Evolutionary conservation across 179 eudicot genomes (phyloP).

Genomic region (Gypsophila paniculata): DNA sequence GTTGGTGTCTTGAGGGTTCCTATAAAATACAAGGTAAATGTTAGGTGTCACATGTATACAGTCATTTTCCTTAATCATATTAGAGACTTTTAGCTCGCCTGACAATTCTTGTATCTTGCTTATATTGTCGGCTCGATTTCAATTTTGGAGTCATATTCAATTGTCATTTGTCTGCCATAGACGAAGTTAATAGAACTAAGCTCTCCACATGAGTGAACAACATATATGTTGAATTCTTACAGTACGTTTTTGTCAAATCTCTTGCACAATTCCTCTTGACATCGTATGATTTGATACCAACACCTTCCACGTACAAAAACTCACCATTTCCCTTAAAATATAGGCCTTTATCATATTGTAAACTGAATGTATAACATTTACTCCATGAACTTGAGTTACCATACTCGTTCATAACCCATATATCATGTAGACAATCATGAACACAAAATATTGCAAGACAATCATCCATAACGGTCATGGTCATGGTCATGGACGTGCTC

Average conservation of each 20-base stretch:
- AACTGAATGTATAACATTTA: conserved; percentile 12
- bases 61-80: no score
- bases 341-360: background rate
- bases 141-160: no score
- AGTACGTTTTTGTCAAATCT: conserved; percentile 25
- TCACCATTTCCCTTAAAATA: conserved; percentile 25
- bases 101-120: no score
- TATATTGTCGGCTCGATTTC: no score
- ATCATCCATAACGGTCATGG: conserved; percentile 11
- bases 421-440: background rate
- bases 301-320: conserved; percentile 16
- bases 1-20: no score
- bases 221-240: conserved; percentile 13
- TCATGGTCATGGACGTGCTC: background rate
- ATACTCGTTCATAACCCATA: conserved; percentile 31
- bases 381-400: conserved; percentile 25
- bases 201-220: conserved; percentile 23
- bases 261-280: conserved; percentile 8
- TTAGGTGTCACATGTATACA: no score
- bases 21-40: no score
- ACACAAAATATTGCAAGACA: conserved; percentile 20
- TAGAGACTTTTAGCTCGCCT: no score
- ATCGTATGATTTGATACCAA: conserved; percentile 26
- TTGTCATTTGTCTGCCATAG: no score
- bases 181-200: conserved; percentile 1